These are phyloP conservation scores for Pichia cephalocereana DNA, from an alignment of 805 yeast species.

Conservation along the genomic window DNA sequence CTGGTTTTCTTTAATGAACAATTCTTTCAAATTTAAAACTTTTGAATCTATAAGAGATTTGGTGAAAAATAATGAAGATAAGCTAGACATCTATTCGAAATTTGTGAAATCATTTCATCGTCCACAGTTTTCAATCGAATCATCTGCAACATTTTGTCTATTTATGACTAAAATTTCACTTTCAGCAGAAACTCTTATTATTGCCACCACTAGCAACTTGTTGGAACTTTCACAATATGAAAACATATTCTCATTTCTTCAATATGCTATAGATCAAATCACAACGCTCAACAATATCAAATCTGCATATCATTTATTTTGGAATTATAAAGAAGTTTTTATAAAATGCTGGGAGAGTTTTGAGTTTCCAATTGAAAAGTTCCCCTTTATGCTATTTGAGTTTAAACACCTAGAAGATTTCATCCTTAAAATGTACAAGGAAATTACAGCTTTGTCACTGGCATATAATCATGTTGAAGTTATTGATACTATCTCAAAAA, in stretches of 20 bases:
- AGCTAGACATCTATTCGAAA: slow-evolving; percentile 23
- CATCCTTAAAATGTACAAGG: slow-evolving; percentile 24
- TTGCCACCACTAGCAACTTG: slow-evolving; percentile 32
- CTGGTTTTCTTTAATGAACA: slow-evolving; percentile 2
- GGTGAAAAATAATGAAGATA: slow-evolving; percentile 4
- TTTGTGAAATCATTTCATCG: slow-evolving; percentile 23
- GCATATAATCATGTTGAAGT: slow-evolving; percentile 18
- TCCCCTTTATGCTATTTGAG: slow-evolving; percentile 35
- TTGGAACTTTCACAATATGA: slow-evolving; percentile 31
- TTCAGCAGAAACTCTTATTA: slow-evolving; percentile 24
- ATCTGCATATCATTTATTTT: slow-evolving; percentile 21
- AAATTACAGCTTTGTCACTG: slow-evolving; percentile 32
- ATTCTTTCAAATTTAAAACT: slow-evolving; percentile 2
- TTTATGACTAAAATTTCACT: slow-evolving; percentile 28
- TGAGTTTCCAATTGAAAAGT: slow-evolving; percentile 22
- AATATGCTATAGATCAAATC: slow-evolving; percentile 19
- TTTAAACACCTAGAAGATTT: slow-evolving; percentile 26
- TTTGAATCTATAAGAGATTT: slow-evolving; percentile 1
- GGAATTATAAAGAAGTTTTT: slow-evolving; percentile 26
- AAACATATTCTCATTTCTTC: slow-evolving; percentile 26
- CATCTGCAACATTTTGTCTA: slow-evolving; percentile 29
- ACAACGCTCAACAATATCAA: slow-evolving; percentile 13
- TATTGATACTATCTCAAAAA: slow-evolving; percentile 12
- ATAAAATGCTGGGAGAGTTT: slow-evolving; percentile 37
- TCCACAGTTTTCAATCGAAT: slow-evolving; percentile 33